phyloP scores from a whole-genome alignment of 2,329 filamentous ascomycete genomes.

The Talaromyces funiculosus region DNA sequence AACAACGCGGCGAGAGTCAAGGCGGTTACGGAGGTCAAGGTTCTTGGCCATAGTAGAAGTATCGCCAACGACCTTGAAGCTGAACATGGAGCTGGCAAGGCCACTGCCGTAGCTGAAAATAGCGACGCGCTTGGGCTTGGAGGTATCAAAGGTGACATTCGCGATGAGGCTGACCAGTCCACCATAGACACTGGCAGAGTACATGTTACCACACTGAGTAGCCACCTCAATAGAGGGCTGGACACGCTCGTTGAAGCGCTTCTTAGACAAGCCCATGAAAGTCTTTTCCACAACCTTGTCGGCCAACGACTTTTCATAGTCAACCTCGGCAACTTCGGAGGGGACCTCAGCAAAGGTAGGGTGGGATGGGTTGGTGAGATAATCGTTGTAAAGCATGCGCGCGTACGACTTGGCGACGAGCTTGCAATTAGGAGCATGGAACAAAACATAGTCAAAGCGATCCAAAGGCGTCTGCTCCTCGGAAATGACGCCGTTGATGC shows the following conservation, averaged over 20 bases:
- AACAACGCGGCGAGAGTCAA: conserved; percentile 61
- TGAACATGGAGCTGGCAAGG: conserved; percentile 69
- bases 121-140: conserved; percentile 66
- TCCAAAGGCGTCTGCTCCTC: conserved; percentile 61
- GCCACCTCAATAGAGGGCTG: conserved; percentile 67
- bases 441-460: conserved; percentile 76
- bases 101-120: conserved; percentile 78
- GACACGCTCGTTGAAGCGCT: conserved; percentile 74
- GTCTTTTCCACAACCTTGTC: conserved; percentile 83
- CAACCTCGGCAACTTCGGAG: conserved; percentile 68
- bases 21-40: conserved; percentile 63
- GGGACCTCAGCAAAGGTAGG: conserved; percentile 68
- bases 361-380: conserved; percentile 62
- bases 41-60: conserved; percentile 62
- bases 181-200: conserved; percentile 55
- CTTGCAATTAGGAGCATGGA: conserved; percentile 85
- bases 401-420: conserved; percentile 79
- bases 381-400: conserved; percentile 80
- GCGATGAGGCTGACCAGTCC: conserved; percentile 56
- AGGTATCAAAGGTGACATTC: conserved; percentile 56
- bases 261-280: conserved; percentile 79
- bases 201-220: conserved; percentile 67
- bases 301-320: conserved; percentile 70
- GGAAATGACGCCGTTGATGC: conserved; percentile 43
- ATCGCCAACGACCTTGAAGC: conserved; percentile 59